phyloP scores from a whole-genome alignment of 805 yeast species.

The Saccharomyces eubayanus region DNA sequence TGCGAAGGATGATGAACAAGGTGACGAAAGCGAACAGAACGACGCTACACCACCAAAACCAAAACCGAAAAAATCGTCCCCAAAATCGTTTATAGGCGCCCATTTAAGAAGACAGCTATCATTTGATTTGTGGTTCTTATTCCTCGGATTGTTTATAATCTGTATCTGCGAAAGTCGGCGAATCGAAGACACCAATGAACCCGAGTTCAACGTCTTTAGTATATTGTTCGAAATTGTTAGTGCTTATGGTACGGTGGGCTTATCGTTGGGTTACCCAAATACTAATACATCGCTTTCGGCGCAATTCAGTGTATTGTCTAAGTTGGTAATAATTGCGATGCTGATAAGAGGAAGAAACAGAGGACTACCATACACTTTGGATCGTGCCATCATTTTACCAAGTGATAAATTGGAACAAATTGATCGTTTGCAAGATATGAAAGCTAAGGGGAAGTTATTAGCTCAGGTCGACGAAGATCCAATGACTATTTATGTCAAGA shows the following conservation, averaged over 20 bases:
- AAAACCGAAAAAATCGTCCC: slow-evolving; percentile 25
- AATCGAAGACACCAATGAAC: slow-evolving; percentile 37
- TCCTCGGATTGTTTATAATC: slow-evolving; percentile 74
- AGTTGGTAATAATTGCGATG: slow-evolving; percentile 77
- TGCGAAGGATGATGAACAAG: slow-evolving; percentile 13
- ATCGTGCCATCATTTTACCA: slow-evolving; percentile 86
- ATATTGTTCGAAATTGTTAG: slow-evolving; percentile 81
- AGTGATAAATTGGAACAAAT: slow-evolving; percentile 52
- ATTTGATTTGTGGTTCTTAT: slow-evolving; percentile 90
- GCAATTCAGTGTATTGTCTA: slow-evolving; percentile 63
- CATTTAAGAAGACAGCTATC: slow-evolving; percentile 88
- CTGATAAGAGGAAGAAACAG: slow-evolving; percentile 94
- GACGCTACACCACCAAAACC: neutral
- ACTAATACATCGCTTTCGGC: slow-evolving; percentile 64
- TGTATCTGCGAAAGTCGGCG: slow-evolving; percentile 78
- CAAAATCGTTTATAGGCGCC: slow-evolving; percentile 61
- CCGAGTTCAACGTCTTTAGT: slow-evolving; percentile 56
- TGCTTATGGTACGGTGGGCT: slow-evolving; percentile 94
- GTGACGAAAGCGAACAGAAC: slow-evolving; percentile 8
- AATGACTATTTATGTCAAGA: slow-evolving; percentile 19
- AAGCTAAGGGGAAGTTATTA: slow-evolving; percentile 2
- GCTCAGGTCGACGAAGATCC: slow-evolving; percentile 14
- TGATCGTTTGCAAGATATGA: slow-evolving; percentile 46
- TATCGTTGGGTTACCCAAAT: slow-evolving; percentile 74
- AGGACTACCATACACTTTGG: slow-evolving; percentile 87